Evolutionary conservation across 148 eudicot genomes (phyloP).

Genomic region (Tetragonia tetragonoides): DNA sequence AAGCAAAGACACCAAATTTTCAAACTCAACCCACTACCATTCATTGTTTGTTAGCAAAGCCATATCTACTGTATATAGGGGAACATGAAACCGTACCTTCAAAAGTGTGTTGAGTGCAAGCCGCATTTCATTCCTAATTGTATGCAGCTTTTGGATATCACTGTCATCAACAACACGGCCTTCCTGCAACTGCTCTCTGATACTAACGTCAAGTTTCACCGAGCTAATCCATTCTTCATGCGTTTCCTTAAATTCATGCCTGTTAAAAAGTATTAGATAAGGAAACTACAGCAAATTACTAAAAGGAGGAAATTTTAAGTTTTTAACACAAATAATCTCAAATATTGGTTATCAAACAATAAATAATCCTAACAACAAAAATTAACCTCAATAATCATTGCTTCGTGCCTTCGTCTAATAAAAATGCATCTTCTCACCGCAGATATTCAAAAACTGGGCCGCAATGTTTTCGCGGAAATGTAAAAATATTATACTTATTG

Average conservation of each 20-base stretch:
- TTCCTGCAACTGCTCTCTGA: slow-evolving; percentile 43
- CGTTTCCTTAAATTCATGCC: slow-evolving; percentile 71
- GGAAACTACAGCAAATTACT: neutral
- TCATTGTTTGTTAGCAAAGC: neutral
- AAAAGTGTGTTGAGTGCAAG: slow-evolving; percentile 64
- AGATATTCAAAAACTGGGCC: too few relatives aligned
- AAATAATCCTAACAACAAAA: too few relatives aligned
- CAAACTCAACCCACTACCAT: neutral
- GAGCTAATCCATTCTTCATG: slow-evolving; percentile 81
- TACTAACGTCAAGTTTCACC: slow-evolving; percentile 54
- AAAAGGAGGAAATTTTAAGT: too few relatives aligned
- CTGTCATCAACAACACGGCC: slow-evolving; percentile 38
- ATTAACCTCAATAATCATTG: too few relatives aligned
- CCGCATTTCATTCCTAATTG: slow-evolving; percentile 71
- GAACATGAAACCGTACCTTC: slow-evolving; percentile 46
- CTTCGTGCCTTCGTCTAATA: too few relatives aligned
- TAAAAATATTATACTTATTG: too few relatives aligned
- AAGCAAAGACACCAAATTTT: neutral
- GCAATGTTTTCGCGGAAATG: too few relatives aligned
- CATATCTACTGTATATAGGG: neutral
- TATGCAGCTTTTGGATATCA: slow-evolving; percentile 57
- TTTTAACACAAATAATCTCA: too few relatives aligned
- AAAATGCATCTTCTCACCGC: too few relatives aligned
- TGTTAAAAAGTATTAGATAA: slow-evolving; percentile 27
- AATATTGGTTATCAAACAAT: too few relatives aligned